These are phyloP conservation scores for Crithidia expoeki DNA, from an alignment of 208 protist species.

Conservation along the genomic window DNA sequence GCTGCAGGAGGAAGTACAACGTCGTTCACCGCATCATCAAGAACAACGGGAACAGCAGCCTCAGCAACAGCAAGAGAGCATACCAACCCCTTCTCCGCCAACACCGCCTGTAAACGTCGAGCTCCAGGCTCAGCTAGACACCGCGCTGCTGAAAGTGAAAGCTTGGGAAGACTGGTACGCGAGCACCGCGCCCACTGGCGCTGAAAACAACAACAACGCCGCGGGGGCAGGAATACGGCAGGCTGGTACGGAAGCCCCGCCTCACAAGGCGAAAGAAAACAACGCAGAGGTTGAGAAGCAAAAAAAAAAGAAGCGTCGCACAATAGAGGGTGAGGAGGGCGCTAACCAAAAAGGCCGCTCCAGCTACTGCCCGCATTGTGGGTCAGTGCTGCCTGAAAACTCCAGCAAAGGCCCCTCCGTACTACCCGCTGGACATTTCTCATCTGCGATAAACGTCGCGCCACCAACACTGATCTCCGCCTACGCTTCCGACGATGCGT, in stretches of 20 bases:
- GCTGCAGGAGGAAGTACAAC: slow-evolving; percentile 21
- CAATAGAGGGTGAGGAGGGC: neutral
- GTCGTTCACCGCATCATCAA: slow-evolving; percentile 8
- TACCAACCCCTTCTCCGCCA: neutral
- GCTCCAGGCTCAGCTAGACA: slow-evolving; percentile 37
- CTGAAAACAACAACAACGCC: neutral
- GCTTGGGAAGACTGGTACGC: slow-evolving; percentile 73
- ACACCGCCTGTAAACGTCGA: neutral
- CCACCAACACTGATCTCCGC: neutral
- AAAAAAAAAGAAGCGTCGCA: slow-evolving; percentile 2
- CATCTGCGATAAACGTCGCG: neutral
- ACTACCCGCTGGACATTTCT: neutral
- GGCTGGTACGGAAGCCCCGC: too few species aligned
- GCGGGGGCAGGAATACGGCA: neutral
- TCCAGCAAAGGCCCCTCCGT: neutral
- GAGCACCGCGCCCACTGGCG: slow-evolving; percentile 4
- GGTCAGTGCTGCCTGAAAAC: neutral
- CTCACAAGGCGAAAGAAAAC: neutral
- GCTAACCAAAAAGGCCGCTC: neutral
- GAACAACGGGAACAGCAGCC: neutral
- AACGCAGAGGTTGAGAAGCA: neutral
- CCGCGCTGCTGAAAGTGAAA: slow-evolving; percentile 46
- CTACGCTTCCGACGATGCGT: slow-evolving; percentile 4
- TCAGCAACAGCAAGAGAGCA: neutral
- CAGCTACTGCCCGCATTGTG: slow-evolving; percentile 9